phyloP scores from a whole-genome alignment of 2,329 filamentous ascomycete species.

The Stagonosporopsis vannaccii region DNA sequence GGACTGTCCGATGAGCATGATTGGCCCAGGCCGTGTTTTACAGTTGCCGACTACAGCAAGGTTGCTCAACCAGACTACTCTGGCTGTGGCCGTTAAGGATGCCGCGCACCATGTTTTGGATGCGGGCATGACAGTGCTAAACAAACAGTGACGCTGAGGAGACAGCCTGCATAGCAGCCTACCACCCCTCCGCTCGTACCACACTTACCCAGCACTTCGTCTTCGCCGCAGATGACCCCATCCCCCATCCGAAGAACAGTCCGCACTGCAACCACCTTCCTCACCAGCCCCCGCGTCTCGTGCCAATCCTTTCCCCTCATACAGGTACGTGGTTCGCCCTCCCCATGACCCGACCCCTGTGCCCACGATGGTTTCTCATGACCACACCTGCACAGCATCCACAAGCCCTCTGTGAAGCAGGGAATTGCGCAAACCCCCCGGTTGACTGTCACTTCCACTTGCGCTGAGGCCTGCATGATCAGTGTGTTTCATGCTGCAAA shows the following conservation, averaged over 20 bases:
- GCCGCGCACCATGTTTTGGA: conserved; percentile 9
- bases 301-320: conserved; percentile 3
- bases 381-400: neutral
- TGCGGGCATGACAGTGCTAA: neutral
- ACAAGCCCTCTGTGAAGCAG: neutral
- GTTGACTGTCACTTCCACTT: conserved; percentile 9
- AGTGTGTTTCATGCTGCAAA: conserved; percentile 1
- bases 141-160: neutral
- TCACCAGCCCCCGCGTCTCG: neutral
- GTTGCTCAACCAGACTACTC: conserved; percentile 3
- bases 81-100: conserved; percentile 6
- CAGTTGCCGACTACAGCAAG: neutral
- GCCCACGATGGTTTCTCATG: conserved; percentile 7
- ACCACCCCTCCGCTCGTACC: conserved; percentile 2
- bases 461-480: conserved; percentile 4
- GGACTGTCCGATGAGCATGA: conserved; percentile 2
- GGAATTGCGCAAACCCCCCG: neutral
- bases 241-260: neutral
- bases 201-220: neutral
- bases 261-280: neutral
- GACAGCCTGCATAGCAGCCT: neutral
- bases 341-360: conserved; percentile 11
- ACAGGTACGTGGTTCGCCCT: neutral
- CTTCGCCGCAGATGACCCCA: conserved; percentile 2
- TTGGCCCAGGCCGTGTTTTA: conserved; percentile 8